Base-by-base conservation (phyloP, 2,329 filamentous ascomycete species). In the Phialophora macrospora region DNA sequence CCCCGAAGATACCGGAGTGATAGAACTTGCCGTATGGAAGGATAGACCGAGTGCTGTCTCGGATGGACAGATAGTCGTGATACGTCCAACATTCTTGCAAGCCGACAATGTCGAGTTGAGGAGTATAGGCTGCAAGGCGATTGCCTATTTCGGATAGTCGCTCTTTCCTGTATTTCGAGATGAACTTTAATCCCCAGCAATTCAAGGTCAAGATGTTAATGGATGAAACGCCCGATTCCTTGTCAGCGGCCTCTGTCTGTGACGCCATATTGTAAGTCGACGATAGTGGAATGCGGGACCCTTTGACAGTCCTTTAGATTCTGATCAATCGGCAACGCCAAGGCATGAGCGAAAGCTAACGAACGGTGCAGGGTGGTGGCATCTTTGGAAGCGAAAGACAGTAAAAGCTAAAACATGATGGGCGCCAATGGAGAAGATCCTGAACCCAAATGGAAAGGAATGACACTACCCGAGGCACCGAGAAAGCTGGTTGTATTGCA, bases 21-120 rank as follows among this genome's bases (percentile, higher is more conserved):
- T 97, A 99, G 81, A 96, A 97, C 79, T 98, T 98, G 65, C 89
- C 93, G 77, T 96, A 89, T 0, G 95, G 95, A 30, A 98, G 85
- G 59, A 94, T 84, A 71, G 88, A 82, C 68, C 84, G 84, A 4
- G 92, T 94, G 70, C 89, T 85, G 24, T 87, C 83, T 57, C 91
- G 90, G 74, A 97, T 93, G 74, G 84, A 85, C 68, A 86, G 82
- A 81, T 93, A 96, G 81, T 97, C 92, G 71, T 90, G 82, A 73
- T 93, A 89, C 2, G 91, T 93, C 89, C 92, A 99, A 81, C 92
- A 96, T 82, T 98, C 94, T 79, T 98, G 94, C 17, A 98, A 83
- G n/a, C 90, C 92, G 67, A 97, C 92, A 73, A 97, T 93, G 68
- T 96, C 85, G 30, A 93, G 92, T 9, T 84, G 76, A 0, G 91